Evolutionary conservation across 1,284 basidiomycete genomes (phyloP), one percentile per base, ranked within the genome.

Genomic region (Lignosus rhinocerotis): DNA sequence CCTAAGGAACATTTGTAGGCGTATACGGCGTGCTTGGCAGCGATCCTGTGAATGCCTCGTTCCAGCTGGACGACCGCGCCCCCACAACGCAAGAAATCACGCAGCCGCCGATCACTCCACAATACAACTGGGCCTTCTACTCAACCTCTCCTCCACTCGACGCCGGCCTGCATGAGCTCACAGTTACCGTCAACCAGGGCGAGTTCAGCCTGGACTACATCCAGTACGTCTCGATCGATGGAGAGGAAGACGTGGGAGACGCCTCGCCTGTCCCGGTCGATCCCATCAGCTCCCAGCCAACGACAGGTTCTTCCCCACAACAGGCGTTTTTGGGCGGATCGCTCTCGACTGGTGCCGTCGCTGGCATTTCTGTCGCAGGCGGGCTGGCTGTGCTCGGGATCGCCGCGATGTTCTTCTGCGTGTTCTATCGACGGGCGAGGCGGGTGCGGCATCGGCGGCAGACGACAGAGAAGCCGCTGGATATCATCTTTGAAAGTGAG

Each of bases 201-300:
- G 43, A 50, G 11, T 60, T 60, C 44, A 57, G 52, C 30, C 53
- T 64, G 11, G 63, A 64, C 43, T 64, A 64, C 39, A 43, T 64
- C 44, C 50, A 51, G 21, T 64, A 58, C 32, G 58, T 51, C 7
- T 51, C 45, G 1, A 16, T 53, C 11, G 19, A 38, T 25, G 53
- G 39, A 14, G 44, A 44, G n/a, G 45, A 51, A 3, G 49, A 48
- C 51, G 21, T 16, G 6, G 61, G 56, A n/a, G 53, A 56, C 31
- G 46, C 44, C 9, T 39, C 47, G 4, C 36, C 25, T 44, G 51
- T 56, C 30, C 48, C 43, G 39, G 39, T 17, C 30, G 12, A 32
- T 31, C 41, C 60, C 14, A n/a, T 5, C 36, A n/a, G 36, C n/a
- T 25, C 57, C 6, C 14, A 54, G 19, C 45, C 54, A 25, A 4